Base-by-base conservation (phyloP, 2,329 filamentous ascomycete genomes). In the Microsporum audouinii region DNA sequence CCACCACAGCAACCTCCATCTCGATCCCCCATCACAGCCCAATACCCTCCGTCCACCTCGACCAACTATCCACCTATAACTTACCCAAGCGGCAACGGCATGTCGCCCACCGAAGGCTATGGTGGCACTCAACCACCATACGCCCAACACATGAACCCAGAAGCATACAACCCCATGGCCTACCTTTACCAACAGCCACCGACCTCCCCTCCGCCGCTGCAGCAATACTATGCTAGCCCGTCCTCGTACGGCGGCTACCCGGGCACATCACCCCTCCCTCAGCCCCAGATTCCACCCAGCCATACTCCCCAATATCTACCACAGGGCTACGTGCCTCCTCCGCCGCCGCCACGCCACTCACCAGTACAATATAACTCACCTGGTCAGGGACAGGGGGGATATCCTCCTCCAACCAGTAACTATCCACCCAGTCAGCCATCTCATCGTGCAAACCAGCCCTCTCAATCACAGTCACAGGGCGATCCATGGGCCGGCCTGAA, bases 401-500 rank as follows among this genome's bases (percentile, higher is more conserved):
- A 71, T 71, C 72, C 76, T 2, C 74, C 75, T 58, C 80, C 79
- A 6, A 80, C 82, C 2, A 80, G 79, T 2, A 79, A 79, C 1
- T 85, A 86, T 72, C 76, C 76, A 23, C 43, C 43, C 7, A 45
- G 61, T 23, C 56, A 39, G 34, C 29, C 56, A 17, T 27, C 56
- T 8, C 55, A 57, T 12, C 38, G 43, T 5, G 43, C 43, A 47
- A 47, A 39, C 56, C 68, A 68, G 33, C 53, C 57, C 27, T 62
- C 58, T n/a, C 64, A 60, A 70, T 57, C 39, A 14, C 39, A 67
- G 71, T 36, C 68, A 68, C 49, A 64, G 69, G 10, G 67, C 63
- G 85, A 89, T 77, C 86, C 86, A 5, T 89, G 85, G 85, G 85
- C 85, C 14, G 86, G 86, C 3, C 71, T 89, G 66, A 86, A 81